These are phyloP conservation scores for Xylariaceae sp. DNA, from an alignment of 2,329 filamentous ascomycete species.

Conservation along the genomic window DNA sequence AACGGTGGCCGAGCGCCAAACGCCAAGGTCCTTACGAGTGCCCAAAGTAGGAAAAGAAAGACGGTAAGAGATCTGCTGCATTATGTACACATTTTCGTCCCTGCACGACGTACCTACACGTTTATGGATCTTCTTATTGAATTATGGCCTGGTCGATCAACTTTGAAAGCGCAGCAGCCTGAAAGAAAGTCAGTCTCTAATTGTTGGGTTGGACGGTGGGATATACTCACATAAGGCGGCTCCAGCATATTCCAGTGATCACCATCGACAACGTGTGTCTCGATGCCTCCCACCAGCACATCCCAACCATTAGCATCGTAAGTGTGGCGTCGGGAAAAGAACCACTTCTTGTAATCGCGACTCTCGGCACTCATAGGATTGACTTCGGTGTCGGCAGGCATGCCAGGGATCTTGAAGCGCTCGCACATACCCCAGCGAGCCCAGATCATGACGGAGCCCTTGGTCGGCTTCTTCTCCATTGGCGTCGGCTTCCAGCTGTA, in stretches of 20 bases:
- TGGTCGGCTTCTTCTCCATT: constrained; percentile 6
- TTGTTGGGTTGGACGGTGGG: background rate
- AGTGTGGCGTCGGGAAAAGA: constrained; percentile 5
- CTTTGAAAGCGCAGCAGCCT: constrained; percentile 5
- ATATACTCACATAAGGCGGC: constrained; percentile 10
- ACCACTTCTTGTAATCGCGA: constrained; percentile 10
- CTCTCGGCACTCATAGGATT: constrained; percentile 11
- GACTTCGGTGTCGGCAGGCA: constrained; percentile 1
- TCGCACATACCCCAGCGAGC: constrained; percentile 8
- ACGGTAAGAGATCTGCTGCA: no score
- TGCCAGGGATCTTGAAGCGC: constrained; percentile 4
- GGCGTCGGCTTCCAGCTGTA: constrained; percentile 11
- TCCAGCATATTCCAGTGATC: constrained; percentile 14
- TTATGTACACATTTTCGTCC: no score
- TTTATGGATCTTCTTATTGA: background rate
- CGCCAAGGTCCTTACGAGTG: no score
- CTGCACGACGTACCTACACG: no score
- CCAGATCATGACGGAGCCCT: constrained; percentile 13
- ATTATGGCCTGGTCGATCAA: constrained; percentile 9
- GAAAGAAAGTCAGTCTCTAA: constrained; percentile 1
- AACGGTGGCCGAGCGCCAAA: no score
- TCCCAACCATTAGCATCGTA: constrained; percentile 13
- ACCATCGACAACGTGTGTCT: constrained; percentile 8
- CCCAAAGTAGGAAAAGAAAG: no score
- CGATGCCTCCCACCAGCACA: constrained; percentile 8